A percentile compares a stretch with the other conserved stretches of the same genome.
Evolutionary conservation across 306 rosid genomes (phyloP).

Genomic region (Comarum palustre): DNA sequence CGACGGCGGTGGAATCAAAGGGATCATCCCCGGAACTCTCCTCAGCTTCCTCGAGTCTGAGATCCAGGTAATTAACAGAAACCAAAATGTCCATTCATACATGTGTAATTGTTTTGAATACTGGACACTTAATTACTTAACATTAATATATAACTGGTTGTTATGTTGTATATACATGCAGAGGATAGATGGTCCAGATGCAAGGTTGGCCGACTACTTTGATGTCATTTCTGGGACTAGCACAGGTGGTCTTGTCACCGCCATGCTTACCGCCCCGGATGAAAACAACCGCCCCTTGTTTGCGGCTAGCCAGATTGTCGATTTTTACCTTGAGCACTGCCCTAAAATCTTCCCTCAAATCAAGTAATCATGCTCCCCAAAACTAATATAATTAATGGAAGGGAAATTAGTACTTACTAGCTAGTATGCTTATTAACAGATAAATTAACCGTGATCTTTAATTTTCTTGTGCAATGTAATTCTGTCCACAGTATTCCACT

Average conservation of each 20-base stretch:
- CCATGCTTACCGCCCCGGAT: slow-evolving; percentile 4
- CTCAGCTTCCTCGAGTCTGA: slow-evolving; percentile 23
- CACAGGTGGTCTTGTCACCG: slow-evolving; percentile 8
- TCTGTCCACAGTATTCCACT: neutral
- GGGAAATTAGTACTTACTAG: neutral
- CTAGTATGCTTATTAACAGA: neutral
- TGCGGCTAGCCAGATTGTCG: neutral
- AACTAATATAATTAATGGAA: too few species aligned
- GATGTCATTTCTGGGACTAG: slow-evolving; percentile 28
- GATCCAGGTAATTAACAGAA: slow-evolving; percentile 16
- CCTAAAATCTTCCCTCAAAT: slow-evolving; percentile 1
- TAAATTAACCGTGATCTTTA: neutral
- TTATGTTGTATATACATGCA: neutral
- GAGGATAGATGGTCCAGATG: neutral
- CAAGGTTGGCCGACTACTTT: slow-evolving; percentile 28
- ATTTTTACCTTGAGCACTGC: neutral
- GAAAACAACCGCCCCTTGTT: neutral
- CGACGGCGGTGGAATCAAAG: slow-evolving; percentile 32
- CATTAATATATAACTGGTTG: neutral
- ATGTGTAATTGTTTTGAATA: neutral
- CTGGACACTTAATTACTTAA: neutral
- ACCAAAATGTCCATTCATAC: neutral
- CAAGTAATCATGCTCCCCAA: neutral
- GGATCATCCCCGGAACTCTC: slow-evolving; percentile 25
- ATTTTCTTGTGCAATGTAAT: neutral